Base-by-base conservation (phyloP, 805 yeast genomes). In the Scheffersomyces amazonensis region DNA sequence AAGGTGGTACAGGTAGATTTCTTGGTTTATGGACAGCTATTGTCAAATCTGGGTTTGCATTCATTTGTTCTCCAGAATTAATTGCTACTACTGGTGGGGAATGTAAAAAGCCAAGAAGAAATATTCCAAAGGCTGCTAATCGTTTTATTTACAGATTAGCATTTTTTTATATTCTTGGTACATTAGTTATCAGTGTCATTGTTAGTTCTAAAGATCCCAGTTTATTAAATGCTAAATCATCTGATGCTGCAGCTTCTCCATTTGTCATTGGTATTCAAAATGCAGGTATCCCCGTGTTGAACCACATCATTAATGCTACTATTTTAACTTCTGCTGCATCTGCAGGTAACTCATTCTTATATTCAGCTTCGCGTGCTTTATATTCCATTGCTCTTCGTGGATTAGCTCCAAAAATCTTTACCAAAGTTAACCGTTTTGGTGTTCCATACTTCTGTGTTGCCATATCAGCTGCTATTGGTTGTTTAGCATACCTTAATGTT, bases 31-130 rank as follows among this genome's bases (percentile, higher is more conserved):
- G 82, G 78, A 75, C 79, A 12, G 80, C 76, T 37, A 64, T 81
- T 35, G 75, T 80, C 46, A 79, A 77, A 50, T 78, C 83, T 29
- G 87, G 81, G 12, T 81, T 80, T 48, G 77, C 85, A 3, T 81
- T 80, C 53, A 76, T 81, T 44, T 67, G 79, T 34, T 62, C 81
- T 18, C 86, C 86, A 13, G 87, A 81, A 62, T 66, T 81, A 49
- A 69, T 82, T 34, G 79, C 87, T 5, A 80, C 89, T 15, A 93
- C 96, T 0, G 87, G 83, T 52, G 62, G 42, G 23, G 73, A 66
- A 46, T 52, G 62, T 28, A 43, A 54, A 16, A 56, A 57, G 28
- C 70, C 73, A 20, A 51, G 71, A 33, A 45, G 54, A 19, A 60
- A 62, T 28, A 56, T 66, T 36, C 78, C 83, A 17, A 79, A 78